Conservation (phyloP, 495 filamentous ascomycete species). For the Tuber magnatum region DNA sequence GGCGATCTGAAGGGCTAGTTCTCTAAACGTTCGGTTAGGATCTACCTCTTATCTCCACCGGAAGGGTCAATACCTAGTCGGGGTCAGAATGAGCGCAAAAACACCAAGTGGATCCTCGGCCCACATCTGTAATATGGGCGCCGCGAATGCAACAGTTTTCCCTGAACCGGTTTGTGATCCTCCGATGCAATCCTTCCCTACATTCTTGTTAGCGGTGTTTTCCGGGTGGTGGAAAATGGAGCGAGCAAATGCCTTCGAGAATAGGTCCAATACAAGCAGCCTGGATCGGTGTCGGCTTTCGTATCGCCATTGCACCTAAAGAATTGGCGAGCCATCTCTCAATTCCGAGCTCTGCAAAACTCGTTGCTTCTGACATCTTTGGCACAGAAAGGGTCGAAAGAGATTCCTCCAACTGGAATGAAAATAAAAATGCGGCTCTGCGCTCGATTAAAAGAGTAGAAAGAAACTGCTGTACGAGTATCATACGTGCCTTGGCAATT, state of each 20-base stretch:
- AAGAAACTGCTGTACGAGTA: neutral
- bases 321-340: conserved; percentile 85
- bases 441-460: neutral
- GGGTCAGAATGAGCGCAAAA: conserved; percentile 81
- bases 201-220: conserved; percentile 7
- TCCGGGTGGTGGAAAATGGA: neutral
- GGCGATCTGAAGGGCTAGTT: conserved; percentile 90
- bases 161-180: conserved; percentile 93
- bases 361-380: conserved; percentile 43
- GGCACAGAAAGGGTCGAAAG: neutral
- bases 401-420: neutral
- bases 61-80: conserved; percentile 57
- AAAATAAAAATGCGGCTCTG: conserved; percentile 2
- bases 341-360: conserved; percentile 67
- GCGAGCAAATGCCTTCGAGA: conserved; percentile 54
- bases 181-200: conserved; percentile 74
- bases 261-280: conserved; percentile 85
- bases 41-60: neutral
- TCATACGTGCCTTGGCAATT: too few relatives aligned
- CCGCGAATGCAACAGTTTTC: conserved; percentile 95
- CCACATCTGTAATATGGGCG: conserved; percentile 89
- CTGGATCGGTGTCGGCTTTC: conserved; percentile 83
- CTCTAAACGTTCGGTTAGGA: conserved; percentile 46
- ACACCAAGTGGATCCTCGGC: conserved; percentile 84
- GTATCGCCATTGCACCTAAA: conserved; percentile 78